These are phyloP conservation scores for Podaxis pistillaris DNA, from an alignment of 768 basidiomycete genomes.

Conservation along the genomic window DNA sequence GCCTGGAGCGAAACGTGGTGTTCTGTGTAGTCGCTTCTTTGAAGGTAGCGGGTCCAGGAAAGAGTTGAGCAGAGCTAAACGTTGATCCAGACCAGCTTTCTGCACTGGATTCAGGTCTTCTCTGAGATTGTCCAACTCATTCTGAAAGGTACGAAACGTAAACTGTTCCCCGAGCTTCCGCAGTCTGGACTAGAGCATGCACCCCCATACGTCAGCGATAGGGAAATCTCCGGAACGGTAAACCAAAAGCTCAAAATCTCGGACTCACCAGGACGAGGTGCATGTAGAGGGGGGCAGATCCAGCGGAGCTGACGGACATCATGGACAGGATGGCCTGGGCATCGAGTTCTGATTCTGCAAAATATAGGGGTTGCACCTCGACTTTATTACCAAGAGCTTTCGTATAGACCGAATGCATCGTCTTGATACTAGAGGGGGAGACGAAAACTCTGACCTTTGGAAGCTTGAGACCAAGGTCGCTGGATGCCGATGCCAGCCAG, in stretches of 20 bases:
- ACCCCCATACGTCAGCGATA: neutral
- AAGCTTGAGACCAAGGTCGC: conserved; percentile 26
- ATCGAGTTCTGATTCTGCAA: conserved; percentile 62
- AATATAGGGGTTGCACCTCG: conserved; percentile 50
- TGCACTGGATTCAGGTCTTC: conserved; percentile 57
- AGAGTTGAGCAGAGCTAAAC: conserved; percentile 57
- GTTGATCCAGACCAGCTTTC: conserved; percentile 54
- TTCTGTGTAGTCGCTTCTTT: conserved; percentile 2
- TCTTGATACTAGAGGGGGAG: conserved; percentile 57
- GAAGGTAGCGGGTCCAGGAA: conserved; percentile 41
- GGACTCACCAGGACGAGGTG: conserved; percentile 59
- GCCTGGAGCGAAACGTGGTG: conserved; percentile 48
- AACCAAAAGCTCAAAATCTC: neutral
- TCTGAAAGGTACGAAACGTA: conserved; percentile 48
- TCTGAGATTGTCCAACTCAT: conserved; percentile 43
- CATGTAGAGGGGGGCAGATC: conserved; percentile 65
- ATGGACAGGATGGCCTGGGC: conserved; percentile 68
- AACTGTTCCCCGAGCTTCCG: conserved; percentile 63
- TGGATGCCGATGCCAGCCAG: conserved; percentile 44
- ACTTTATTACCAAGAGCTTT: conserved; percentile 46
- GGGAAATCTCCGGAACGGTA: neutral
- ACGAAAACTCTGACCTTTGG: conserved; percentile 52
- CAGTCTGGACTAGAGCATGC: conserved; percentile 47
- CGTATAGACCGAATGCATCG: conserved; percentile 56
- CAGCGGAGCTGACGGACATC: conserved; percentile 68